Conservation (phyloP, 2,329 filamentous ascomycete genomes). For the Xylaria sp. region DNA sequence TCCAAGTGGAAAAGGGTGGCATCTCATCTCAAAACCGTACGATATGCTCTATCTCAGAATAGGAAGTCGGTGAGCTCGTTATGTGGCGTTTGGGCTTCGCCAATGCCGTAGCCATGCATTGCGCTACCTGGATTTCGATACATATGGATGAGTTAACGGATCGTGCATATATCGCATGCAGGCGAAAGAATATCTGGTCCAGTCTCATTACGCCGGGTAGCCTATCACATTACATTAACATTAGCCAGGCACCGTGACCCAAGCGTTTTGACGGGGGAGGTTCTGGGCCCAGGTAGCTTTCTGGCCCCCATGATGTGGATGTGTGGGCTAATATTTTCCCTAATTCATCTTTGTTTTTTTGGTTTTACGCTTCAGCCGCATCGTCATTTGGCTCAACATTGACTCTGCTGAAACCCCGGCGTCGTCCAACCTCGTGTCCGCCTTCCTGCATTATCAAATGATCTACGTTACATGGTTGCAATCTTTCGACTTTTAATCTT, state of each 20-base stretch:
- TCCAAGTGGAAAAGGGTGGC: constrained; percentile 11
- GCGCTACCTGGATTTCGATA: constrained; percentile 28
- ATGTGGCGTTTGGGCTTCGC: constrained; percentile 22
- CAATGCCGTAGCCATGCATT: constrained; percentile 15
- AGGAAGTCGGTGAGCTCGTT: constrained; percentile 34
- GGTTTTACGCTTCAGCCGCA: constrained; percentile 28
- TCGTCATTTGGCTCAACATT: constrained; percentile 19
- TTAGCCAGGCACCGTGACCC: constrained; percentile 33
- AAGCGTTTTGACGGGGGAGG: constrained; percentile 12
- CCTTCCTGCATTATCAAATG: constrained; percentile 34
- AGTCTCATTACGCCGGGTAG: constrained; percentile 29
- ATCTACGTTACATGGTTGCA: constrained; percentile 33
- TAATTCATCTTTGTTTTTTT: constrained; percentile 2
- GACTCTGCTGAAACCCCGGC: constrained; percentile 14
- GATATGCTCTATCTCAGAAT: constrained; percentile 3
- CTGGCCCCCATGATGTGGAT: constrained; percentile 12
- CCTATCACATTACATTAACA: constrained; percentile 32
- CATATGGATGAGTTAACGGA: constrained; percentile 22
- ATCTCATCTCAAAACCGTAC: constrained; percentile 12
- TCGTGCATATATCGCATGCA: constrained; percentile 31
- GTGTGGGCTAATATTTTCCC: constrained; percentile 13
- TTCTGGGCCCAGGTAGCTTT: constrained; percentile 8
- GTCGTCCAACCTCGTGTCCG: constrained; percentile 37
- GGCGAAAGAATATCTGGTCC: constrained; percentile 20
- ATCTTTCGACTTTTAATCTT: constrained; percentile 26